Evolutionary conservation across 202 grass and related monocot species (phyloP).

Genomic region (Eragrostis tef): DNA sequence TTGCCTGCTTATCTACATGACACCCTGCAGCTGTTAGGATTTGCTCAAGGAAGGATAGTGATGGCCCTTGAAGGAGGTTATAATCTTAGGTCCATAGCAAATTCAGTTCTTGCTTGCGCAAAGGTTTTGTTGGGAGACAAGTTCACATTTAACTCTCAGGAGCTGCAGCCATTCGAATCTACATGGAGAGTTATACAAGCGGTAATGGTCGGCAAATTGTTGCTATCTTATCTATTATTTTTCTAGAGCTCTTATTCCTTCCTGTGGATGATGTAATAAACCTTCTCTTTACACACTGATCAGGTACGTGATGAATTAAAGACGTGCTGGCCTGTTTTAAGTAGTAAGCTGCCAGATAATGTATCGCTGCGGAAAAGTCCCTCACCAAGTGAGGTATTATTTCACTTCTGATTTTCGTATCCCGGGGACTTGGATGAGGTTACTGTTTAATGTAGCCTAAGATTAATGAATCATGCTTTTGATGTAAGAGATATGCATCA

Average conservation of each 20-base stretch:
- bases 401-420: constrained; percentile 34
- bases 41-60: constrained; percentile 92
- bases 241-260: not conserved
- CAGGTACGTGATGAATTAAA: constrained; percentile 94
- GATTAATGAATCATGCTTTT: constrained; percentile 34
- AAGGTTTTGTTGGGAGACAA: constrained; percentile 82
- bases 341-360: constrained; percentile 63
- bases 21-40: constrained; percentile 66
- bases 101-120: constrained; percentile 83
- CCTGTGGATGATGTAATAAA: constrained; percentile 25
- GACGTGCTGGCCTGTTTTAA: constrained; percentile 74
- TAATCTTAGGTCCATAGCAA: constrained; percentile 83
- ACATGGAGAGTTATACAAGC: constrained; percentile 77
- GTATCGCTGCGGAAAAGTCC: constrained; percentile 52
- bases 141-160: constrained; percentile 45
- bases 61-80: constrained; percentile 95
- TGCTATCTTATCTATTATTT: constrained; percentile 18
- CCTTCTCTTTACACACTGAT: constrained; percentile 4
- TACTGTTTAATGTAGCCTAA: not conserved
- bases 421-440: constrained; percentile 28
- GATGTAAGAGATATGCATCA: constrained; percentile 23
- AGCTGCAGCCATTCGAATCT: constrained; percentile 69
- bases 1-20: constrained; percentile 40
- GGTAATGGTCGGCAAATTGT: constrained; percentile 59
- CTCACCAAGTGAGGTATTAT: constrained; percentile 56